Conservation (phyloP, 2,329 filamentous ascomycete genomes). For the Sarocladium strictum region DNA sequence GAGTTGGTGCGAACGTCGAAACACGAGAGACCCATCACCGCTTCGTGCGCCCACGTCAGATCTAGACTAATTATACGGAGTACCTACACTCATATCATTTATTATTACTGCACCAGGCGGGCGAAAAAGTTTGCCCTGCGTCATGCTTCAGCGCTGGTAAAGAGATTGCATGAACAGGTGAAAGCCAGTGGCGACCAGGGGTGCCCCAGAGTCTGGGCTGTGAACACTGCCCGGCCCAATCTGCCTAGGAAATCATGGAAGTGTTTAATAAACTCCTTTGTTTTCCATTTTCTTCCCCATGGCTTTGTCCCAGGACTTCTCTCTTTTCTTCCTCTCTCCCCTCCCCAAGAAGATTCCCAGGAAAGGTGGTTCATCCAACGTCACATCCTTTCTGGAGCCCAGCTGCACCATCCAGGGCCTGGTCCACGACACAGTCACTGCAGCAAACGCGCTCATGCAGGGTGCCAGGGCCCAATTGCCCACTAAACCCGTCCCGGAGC, state of each 20-base stretch:
- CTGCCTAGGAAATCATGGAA: neutral
- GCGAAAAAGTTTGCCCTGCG: neutral
- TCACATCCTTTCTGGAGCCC: neutral
- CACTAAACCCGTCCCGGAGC: constrained; percentile 9
- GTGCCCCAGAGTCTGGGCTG: neutral
- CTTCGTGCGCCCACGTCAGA: neutral
- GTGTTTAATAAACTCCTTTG: constrained; percentile 5
- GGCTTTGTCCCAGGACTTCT: neutral
- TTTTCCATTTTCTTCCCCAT: neutral
- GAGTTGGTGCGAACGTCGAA: neutral
- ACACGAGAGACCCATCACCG: neutral
- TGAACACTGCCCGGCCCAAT: neutral
- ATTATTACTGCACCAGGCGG: neutral
- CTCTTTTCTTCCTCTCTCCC: neutral
- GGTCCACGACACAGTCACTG: too few relatives aligned
- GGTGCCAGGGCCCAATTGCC: constrained; percentile 2
- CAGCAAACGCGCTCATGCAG: neutral
- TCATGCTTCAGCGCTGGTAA: neutral
- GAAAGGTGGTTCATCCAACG: neutral
- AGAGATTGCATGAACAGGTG: constrained; percentile 6
- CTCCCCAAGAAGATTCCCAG: neutral
- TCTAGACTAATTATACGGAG: too few relatives aligned
- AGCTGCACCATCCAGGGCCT: neutral
- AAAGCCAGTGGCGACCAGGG: constrained; percentile 5
- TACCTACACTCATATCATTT: neutral